Base-by-base conservation (phyloP, 2,329 filamentous ascomycete genomes). In the Albophoma yamanashiensis region DNA sequence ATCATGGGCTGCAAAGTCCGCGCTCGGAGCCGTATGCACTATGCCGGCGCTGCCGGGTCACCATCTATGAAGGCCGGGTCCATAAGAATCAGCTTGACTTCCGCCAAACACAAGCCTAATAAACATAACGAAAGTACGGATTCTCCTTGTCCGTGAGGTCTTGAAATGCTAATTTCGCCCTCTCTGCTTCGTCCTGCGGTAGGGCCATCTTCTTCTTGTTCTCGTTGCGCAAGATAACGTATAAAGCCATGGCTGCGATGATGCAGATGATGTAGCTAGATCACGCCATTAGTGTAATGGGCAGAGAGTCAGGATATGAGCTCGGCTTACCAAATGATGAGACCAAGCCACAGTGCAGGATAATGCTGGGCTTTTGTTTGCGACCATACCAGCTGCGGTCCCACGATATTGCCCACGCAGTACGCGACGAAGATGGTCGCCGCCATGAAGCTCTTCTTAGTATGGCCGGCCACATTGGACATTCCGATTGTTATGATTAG, bases 401-500 rank as follows among this genome's bases (percentile, higher is more conserved):
- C 88, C 31, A 91, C 84, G 57, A 92, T 91, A 65, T 91, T 91
- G 1, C 88, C 80, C 3, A 91, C 84, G 59, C 87, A 89, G 67
- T 91, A 91, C 0, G 86, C 87, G 0, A 89, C 86, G 63, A 91
- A 92, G 1, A 89, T 87, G 0, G 85, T 85, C 0, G 86, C 85
- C 0, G 88, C 86, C 79, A 89, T 90, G 66, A 88, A 86, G 63
- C 85, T 88, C 77, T 91, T 91, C 75, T 92, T 92, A 0, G 88
- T 91, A 31, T 88, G 82, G 0, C 89, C 89, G 0, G 88, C 88
- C 0, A 91, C 87, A 64, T 92, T 92, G 14, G 83, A 82, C 78
- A 80, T 80, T 40, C 78, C 78, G 7, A 82, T 63, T 0, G 78
- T 78, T 63, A 83, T 79, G 58, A 77, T 75, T 50, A 82, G 74